phyloP scores from a whole-genome alignment of 495 filamentous ascomycete species.

The Endocarpon pusillum region DNA sequence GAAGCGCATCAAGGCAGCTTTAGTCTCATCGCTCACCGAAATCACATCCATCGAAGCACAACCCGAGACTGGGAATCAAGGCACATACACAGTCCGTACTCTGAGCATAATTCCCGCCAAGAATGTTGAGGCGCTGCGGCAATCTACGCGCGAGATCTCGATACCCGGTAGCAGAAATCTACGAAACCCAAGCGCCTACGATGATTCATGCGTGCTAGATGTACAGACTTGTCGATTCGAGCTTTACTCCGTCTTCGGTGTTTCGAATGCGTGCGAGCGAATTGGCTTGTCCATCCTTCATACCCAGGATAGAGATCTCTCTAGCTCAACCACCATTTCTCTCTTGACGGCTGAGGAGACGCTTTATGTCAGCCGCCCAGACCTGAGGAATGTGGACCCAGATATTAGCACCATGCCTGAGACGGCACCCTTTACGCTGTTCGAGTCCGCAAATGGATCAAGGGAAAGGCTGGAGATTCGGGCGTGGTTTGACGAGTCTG shows the following conservation, averaged over 20 bases:
- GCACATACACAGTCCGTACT: slow-evolving; percentile 18
- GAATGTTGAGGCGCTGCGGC: slow-evolving; percentile 14
- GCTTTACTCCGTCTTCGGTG: slow-evolving; percentile 14
- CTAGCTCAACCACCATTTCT: slow-evolving; percentile 12
- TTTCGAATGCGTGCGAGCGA: slow-evolving; percentile 12
- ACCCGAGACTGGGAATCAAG: slow-evolving; percentile 4
- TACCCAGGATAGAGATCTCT: slow-evolving; percentile 12
- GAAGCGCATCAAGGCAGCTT: slow-evolving; percentile 14
- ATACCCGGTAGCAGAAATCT: too few relatives aligned
- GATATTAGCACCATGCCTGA: slow-evolving; percentile 19
- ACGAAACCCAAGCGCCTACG: too few relatives aligned
- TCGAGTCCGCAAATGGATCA: slow-evolving; percentile 12
- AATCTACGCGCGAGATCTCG: too few relatives aligned
- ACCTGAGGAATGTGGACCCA: slow-evolving; percentile 1
- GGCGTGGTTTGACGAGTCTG: slow-evolving; percentile 21
- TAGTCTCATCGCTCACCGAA: slow-evolving; percentile 11
- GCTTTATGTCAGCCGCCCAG: slow-evolving; percentile 20
- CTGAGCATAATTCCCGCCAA: slow-evolving; percentile 18
- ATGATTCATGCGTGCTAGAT: too few relatives aligned
- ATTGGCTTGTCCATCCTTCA: slow-evolving; percentile 20
- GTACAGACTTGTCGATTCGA: slow-evolving; percentile 18
- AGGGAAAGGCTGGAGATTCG: slow-evolving; percentile 21
- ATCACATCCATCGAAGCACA: slow-evolving; percentile 22
- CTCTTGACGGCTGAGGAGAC: slow-evolving; percentile 18
- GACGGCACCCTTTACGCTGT: slow-evolving; percentile 21